These are phyloP conservation scores for Debaryomycetaceae sp. DNA, from an alignment of 1,139 yeast genomes.

Conservation along the genomic window DNA sequence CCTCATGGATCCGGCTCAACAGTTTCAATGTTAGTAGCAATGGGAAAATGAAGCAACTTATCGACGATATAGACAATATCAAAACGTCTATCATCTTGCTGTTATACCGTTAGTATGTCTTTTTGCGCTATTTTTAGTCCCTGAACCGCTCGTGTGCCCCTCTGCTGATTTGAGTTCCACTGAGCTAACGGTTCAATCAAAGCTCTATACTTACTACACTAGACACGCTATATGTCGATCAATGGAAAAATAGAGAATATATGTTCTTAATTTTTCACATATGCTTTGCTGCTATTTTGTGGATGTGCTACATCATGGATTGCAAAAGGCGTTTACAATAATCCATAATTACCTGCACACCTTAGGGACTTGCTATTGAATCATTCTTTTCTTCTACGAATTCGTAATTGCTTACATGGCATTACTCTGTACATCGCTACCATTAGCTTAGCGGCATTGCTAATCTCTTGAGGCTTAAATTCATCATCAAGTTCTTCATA, in stretches of 20 bases:
- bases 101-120: background rate
- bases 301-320: background rate
- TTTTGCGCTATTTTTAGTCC: too few relatives aligned
- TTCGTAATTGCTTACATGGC: too few relatives aligned
- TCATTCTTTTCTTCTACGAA: background rate
- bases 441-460: too few relatives aligned
- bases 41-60: slow-evolving; percentile 13
- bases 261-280: background rate
- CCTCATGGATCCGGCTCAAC: slow-evolving; percentile 8
- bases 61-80: slow-evolving; percentile 3
- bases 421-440: too few relatives aligned
- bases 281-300: background rate
- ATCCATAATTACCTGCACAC: background rate
- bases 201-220: background rate
- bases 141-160: too few relatives aligned
- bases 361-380: background rate
- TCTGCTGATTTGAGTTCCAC: too few relatives aligned
- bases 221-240: background rate
- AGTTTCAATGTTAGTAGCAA: slow-evolving; percentile 15
- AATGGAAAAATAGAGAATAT: background rate
- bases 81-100: slow-evolving; percentile 2
- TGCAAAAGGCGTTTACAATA: background rate
- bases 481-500: too few relatives aligned
- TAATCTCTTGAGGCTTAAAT: too few relatives aligned
- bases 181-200: too few relatives aligned